Evolutionary conservation across 2,329 filamentous ascomycete genomes (phyloP).

Genomic region (Periconia digitata): DNA sequence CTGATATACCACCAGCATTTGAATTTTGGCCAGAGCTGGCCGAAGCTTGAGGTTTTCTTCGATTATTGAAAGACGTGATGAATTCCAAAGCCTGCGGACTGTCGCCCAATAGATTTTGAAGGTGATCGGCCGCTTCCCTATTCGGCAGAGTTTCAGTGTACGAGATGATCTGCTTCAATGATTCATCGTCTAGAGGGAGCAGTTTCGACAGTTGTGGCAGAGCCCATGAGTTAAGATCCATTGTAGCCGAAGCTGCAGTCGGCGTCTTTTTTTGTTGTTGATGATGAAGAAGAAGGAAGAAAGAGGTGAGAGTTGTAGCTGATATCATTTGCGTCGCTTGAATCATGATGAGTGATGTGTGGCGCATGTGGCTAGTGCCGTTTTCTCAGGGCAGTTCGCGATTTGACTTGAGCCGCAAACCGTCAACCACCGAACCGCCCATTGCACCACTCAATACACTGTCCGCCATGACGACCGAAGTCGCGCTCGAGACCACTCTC

Average conservation of each 20-base stretch:
- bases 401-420: background rate
- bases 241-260: slow-evolving; percentile 10
- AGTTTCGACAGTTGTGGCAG: slow-evolving; percentile 74
- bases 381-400: background rate
- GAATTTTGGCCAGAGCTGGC: slow-evolving; percentile 15
- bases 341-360: slow-evolving; percentile 21
- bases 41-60: slow-evolving; percentile 46
- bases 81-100: slow-evolving; percentile 74
- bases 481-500: slow-evolving; percentile 84
- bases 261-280: slow-evolving; percentile 2
- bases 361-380: slow-evolving; percentile 16
- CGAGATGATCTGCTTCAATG: slow-evolving; percentile 79
- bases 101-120: slow-evolving; percentile 85
- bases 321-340: too few species aligned
- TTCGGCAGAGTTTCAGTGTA: slow-evolving; percentile 79
- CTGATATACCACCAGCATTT: slow-evolving; percentile 23
- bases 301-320: slow-evolving; percentile 2
- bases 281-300: background rate
- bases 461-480: slow-evolving; percentile 58
- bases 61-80: slow-evolving; percentile 73
- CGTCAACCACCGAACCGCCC: background rate
- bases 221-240: slow-evolving; percentile 57
- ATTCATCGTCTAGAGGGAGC: slow-evolving; percentile 81
- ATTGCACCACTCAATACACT: slow-evolving; percentile 4
- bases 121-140: slow-evolving; percentile 76